phyloP scores from a whole-genome alignment of 2,329 filamentous ascomycete genomes.

The Aspergillus spinulosporus region DNA sequence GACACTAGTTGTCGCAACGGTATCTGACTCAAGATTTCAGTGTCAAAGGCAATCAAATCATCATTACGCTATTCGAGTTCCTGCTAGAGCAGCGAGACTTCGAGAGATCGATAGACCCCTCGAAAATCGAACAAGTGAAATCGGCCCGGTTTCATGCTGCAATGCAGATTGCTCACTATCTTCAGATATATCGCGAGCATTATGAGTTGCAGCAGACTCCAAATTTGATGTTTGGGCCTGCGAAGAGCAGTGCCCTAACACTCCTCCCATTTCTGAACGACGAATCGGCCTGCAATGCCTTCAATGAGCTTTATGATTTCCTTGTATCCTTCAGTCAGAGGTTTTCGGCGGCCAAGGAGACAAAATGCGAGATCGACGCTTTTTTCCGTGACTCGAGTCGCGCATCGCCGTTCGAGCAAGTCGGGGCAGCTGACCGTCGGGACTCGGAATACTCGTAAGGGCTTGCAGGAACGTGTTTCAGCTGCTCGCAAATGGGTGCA shows the following conservation, averaged over 20 bases:
- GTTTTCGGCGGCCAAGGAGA: slow-evolving; percentile 25
- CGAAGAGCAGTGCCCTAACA: slow-evolving; percentile 24
- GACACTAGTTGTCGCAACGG: not conserved
- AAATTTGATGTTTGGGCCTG: slow-evolving; percentile 29
- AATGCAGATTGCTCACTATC: slow-evolving; percentile 29
- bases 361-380: slow-evolving; percentile 26
- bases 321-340: slow-evolving; percentile 27
- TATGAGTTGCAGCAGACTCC: slow-evolving; percentile 34
- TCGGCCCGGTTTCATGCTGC: slow-evolving; percentile 24
- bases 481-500: not conserved
- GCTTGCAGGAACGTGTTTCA: not conserved
- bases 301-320: slow-evolving; percentile 31
- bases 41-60: slow-evolving; percentile 30
- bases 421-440: slow-evolving; percentile 24
- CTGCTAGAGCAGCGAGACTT: slow-evolving; percentile 23
- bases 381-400: slow-evolving; percentile 17
- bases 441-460: slow-evolving; percentile 19
- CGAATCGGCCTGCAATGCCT: slow-evolving; percentile 26
- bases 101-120: slow-evolving; percentile 11
- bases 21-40: slow-evolving; percentile 24
- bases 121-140: slow-evolving; percentile 17
- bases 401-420: slow-evolving; percentile 26
- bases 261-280: slow-evolving; percentile 25
- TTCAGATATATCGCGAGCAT: slow-evolving; percentile 28
- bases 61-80: slow-evolving; percentile 28